phyloP scores from a whole-genome alignment of 139 green algal genomes.

The Protoeuglena noctilucae region DNA sequence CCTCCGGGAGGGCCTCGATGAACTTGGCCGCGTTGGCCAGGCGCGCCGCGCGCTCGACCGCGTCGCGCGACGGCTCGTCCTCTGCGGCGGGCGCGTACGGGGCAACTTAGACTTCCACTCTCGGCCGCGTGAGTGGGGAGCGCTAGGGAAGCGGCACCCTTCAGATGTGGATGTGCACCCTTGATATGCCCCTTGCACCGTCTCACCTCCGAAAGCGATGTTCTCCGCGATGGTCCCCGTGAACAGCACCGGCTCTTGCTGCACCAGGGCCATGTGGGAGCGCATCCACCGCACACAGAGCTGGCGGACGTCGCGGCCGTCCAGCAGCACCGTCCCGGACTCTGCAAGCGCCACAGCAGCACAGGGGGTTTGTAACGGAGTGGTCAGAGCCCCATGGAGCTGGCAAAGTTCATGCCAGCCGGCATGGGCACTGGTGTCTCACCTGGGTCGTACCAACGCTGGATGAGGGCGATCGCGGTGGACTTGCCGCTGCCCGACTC shows the following conservation, averaged over 20 bases:
- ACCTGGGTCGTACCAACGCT: conserved; percentile 67
- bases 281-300: conserved; percentile 45
- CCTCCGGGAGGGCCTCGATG: conserved; percentile 35
- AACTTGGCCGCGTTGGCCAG: conserved; percentile 46
- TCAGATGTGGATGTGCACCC: too few species aligned
- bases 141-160: too few species aligned
- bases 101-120: too few species aligned
- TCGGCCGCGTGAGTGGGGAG: too few species aligned
- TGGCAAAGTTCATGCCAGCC: too few species aligned
- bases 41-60: conserved; percentile 21
- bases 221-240: conserved; percentile 21
- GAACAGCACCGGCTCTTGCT: conserved; percentile 24
- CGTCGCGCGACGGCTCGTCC: conserved; percentile 24
- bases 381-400: too few species aligned
- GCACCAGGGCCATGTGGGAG: conserved; percentile 19
- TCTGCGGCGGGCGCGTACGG: conserved; percentile 1
- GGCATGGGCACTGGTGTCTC: too few species aligned
- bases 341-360: too few species aligned
- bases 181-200: too few species aligned
- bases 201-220: conserved; percentile 24
- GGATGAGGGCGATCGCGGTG: conserved; percentile 69
- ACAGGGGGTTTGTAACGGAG: too few species aligned
- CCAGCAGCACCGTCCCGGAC: conserved; percentile 5
- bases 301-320: conserved; percentile 33
- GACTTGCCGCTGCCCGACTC: conserved; percentile 79